These are phyloP conservation scores for Gaeumannomyces sp. DNA, from an alignment of 2,329 filamentous ascomycete genomes.

Conservation along the genomic window DNA sequence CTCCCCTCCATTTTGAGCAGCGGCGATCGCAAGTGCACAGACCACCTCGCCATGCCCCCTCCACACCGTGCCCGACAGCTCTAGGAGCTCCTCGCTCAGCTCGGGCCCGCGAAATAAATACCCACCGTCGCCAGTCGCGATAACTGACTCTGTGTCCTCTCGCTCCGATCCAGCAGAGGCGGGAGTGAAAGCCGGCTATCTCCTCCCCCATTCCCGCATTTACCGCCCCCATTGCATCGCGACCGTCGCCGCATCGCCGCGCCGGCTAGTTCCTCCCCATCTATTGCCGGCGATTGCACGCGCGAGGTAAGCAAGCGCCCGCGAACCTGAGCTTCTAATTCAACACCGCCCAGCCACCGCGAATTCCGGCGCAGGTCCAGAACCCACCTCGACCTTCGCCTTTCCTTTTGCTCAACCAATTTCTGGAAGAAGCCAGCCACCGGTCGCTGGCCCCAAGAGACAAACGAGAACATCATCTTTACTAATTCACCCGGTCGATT, in stretches of 20 bases:
- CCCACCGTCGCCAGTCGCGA: slow-evolving; percentile 3
- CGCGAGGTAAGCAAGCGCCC: neutral
- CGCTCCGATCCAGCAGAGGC: neutral
- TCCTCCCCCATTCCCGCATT: neutral
- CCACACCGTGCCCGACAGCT: neutral
- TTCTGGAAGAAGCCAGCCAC: neutral
- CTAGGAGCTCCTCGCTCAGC: neutral
- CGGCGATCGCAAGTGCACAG: neutral
- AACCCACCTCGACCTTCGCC: neutral
- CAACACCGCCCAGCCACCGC: slow-evolving; percentile 1
- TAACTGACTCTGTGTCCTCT: slow-evolving; percentile 4
- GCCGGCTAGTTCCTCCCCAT: neutral
- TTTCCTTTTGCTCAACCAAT: neutral
- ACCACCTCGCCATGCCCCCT: neutral
- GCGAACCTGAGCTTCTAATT: neutral
- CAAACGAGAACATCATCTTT: neutral
- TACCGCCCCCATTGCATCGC: neutral
- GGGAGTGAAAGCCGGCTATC: neutral
- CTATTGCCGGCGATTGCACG: neutral
- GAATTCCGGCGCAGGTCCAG: slow-evolving; percentile 2
- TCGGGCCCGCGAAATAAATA: slow-evolving; percentile 3
- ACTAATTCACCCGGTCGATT: neutral
- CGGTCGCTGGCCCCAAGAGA: neutral
- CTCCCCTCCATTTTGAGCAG: neutral
- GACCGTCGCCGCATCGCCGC: neutral